Conservation (phyloP, 768 basidiomycete genomes). For the Serendipita vermifera region DNA sequence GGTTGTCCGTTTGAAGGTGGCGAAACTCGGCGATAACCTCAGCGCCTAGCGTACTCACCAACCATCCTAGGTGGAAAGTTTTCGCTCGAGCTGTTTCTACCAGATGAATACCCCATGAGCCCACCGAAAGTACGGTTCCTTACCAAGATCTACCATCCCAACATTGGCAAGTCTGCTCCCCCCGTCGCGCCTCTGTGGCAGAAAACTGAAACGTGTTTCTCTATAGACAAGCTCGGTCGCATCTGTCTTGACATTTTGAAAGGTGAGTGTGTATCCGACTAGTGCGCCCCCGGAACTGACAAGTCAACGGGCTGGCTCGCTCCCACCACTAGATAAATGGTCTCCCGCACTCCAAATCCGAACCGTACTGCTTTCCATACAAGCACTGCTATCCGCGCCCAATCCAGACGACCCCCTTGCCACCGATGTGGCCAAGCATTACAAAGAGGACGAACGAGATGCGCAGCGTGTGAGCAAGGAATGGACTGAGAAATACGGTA, state of each 20-base stretch:
- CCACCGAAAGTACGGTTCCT: constrained; percentile 97
- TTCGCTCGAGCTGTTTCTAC: constrained; percentile 92
- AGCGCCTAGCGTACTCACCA: no score
- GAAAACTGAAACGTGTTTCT: neutral
- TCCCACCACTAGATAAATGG: constrained; percentile 99
- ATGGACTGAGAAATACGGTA: constrained; percentile 83
- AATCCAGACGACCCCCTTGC: constrained; percentile 95
- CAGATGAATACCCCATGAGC: constrained; percentile 99
- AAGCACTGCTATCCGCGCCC: constrained; percentile 90
- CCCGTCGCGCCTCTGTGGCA: neutral
- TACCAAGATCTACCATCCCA: constrained; percentile 98
- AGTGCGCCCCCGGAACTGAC: no score
- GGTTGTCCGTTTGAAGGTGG: constrained; percentile 87
- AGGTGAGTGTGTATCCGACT: constrained; percentile 39
- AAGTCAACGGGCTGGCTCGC: no score
- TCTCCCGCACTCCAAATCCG: constrained; percentile 97
- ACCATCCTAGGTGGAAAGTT: constrained; percentile 64
- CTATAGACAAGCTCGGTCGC: constrained; percentile 86
- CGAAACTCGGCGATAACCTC: no score
- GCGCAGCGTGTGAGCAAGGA: constrained; percentile 86
- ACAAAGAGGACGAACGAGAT: constrained; percentile 92
- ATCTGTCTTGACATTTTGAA: constrained; percentile 98
- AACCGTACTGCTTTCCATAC: constrained; percentile 90
- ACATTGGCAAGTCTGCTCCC: constrained; percentile 67
- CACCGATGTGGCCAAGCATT: constrained; percentile 93